A percentile compares a stretch with the other conserved stretches of the same genome.
phyloP scores from a whole-genome alignment of 1,284 basidiomycete species.

The Boletus smithii region DNA sequence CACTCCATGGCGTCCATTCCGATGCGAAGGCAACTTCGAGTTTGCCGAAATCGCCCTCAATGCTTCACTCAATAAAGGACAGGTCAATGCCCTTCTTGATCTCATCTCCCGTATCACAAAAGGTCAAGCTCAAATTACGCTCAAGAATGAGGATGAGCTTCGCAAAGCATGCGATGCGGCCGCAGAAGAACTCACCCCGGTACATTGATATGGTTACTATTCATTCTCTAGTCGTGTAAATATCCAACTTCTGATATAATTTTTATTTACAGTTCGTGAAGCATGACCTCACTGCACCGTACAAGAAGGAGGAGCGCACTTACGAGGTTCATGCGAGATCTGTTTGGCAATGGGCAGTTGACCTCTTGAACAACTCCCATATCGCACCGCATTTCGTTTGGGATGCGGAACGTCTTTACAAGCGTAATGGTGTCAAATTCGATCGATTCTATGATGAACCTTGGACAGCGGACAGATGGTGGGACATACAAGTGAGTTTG shows the following conservation, averaged over 20 bases:
- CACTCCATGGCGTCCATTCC: slow-evolving; percentile 2
- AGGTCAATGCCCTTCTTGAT: slow-evolving; percentile 4
- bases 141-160: slow-evolving; percentile 6
- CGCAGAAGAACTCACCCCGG: not conserved
- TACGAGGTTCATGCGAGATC: slow-evolving; percentile 8
- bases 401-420: slow-evolving; percentile 14
- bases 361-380: slow-evolving; percentile 22
- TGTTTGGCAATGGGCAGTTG: slow-evolving; percentile 29
- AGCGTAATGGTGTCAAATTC: slow-evolving; percentile 22
- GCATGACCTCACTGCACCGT: not conserved
- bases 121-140: not conserved
- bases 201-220: not conserved
- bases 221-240: not conserved
- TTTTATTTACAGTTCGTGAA: not conserved
- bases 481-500: slow-evolving; percentile 31
- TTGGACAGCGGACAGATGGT: slow-evolving; percentile 29
- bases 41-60: slow-evolving; percentile 2
- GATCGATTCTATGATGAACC: slow-evolving; percentile 29
- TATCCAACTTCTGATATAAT: not conserved
- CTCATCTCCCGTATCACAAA: not conserved
- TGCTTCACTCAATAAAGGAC: slow-evolving; percentile 1
- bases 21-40: slow-evolving; percentile 2
- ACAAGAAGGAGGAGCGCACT: not conserved
- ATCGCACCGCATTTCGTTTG: slow-evolving; percentile 18
- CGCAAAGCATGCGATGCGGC: not conserved